phyloP scores from a whole-genome alignment of 257 asterid genomes.

The Penstemon davidsonii region DNA sequence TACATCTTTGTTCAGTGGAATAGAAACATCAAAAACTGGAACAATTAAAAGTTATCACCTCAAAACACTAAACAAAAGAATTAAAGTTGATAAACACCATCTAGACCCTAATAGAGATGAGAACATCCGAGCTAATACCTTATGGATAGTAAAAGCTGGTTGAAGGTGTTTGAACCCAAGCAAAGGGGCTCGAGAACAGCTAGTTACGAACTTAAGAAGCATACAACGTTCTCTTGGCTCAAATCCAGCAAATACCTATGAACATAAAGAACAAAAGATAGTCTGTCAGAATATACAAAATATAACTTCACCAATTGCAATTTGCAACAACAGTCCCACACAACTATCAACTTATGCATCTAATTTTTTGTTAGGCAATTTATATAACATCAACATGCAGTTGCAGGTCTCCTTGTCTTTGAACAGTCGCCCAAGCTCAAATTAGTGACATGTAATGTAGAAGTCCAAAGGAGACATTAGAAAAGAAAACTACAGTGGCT shows the following conservation, averaged over 20 bases:
- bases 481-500: neutral
- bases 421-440: neutral
- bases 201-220: constrained; percentile 96
- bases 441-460: neutral
- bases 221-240: constrained; percentile 87
- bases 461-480: neutral
- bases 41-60: constrained; percentile 3
- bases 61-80: constrained; percentile 24
- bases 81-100: constrained; percentile 18
- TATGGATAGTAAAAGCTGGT: constrained; percentile 93
- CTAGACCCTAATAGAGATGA: constrained; percentile 5
- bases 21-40: neutral
- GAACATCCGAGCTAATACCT: constrained; percentile 45
- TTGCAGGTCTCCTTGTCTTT: constrained; percentile 4
- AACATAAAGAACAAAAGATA: constrained; percentile 24
- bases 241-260: constrained; percentile 72
- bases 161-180: constrained; percentile 95
- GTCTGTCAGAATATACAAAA: constrained; percentile 11
- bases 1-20: neutral
- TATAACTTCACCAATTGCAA: constrained; percentile 4
- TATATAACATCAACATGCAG: neutral
- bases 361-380: no score
- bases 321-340: constrained; percentile 1
- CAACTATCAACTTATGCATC: neutral
- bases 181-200: constrained; percentile 97